Base-by-base conservation (phyloP, 2,329 filamentous ascomycete species). In the Periglandula ipomoeae region DNA sequence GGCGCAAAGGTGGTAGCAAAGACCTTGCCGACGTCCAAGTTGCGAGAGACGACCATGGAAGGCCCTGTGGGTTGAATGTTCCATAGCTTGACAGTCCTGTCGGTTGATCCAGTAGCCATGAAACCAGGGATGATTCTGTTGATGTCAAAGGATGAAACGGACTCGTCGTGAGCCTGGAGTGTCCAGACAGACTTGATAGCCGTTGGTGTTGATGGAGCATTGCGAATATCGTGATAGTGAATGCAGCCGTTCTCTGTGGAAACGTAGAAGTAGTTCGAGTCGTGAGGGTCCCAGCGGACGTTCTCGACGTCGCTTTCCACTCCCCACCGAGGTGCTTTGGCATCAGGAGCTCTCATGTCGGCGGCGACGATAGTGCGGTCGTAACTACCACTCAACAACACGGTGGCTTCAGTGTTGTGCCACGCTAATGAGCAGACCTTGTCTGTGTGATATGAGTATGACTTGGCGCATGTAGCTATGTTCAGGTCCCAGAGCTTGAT, bases 401-500 rank as follows among this genome's bases (percentile, higher is more conserved):
- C 82, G 0, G 93, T 96, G 3, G 90, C 82, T 66, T 96, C 87
- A 39, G 76, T 79, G 0, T 87, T 79, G 72, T 97, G 89, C 93
- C 94, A 98, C 56, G 91, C 86, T 49, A 98, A 72, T 20, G 91
- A 89, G 76, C 90, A 98, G 56, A 97, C 90, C 72, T 98, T 98
- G 75, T 96, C 93, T 32, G 88, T 95, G 71, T 98, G 93, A 70
- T 95, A 88, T 15, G 81, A 78, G 75, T 98, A 98, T 40, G 90
- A 96, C 71, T 96, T 93, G 59, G 93, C 93, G 68, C 89, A 95
- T 67, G 84, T 89, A 52, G 87, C 79, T 3, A 89, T 96, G 71
- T 89, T 87, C 53, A 98, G 74, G 65, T 98, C 93, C 93, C 93
- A 98, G 19, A 98, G 79, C 74, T 98, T 98, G 61, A 97, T 84